phyloP scores from a whole-genome alignment of 129 eudicot species.

The Kitagawia praeruptora region DNA sequence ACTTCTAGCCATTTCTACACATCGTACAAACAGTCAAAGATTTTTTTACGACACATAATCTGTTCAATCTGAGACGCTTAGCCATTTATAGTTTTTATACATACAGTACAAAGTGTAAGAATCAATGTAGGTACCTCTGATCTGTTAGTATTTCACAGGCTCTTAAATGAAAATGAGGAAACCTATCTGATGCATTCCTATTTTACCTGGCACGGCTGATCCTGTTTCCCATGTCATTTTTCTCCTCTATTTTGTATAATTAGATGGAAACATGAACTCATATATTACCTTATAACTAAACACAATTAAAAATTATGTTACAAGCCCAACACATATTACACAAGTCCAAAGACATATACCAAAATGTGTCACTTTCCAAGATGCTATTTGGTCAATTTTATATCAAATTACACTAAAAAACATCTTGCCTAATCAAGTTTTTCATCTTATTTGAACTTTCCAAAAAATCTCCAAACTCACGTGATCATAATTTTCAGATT shows the following conservation, averaged over 20 bases:
- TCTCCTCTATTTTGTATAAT: no score
- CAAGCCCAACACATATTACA: no score
- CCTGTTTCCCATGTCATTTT: background rate
- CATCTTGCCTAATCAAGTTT: no score
- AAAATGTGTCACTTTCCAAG: no score
- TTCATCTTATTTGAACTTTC: no score
- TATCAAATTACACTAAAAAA: no score
- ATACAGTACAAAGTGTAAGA: background rate
- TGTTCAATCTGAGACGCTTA: background rate
- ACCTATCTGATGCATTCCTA: background rate
- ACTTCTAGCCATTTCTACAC: background rate
- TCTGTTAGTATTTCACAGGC: background rate
- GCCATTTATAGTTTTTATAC: background rate
- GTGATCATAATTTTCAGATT: background rate
- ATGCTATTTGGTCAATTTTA: no score
- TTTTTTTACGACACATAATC: background rate
- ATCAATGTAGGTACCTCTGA: constrained; percentile 4
- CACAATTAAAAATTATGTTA: no score
- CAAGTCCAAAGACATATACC: no score
- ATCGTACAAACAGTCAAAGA: background rate
- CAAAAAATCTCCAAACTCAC: background rate
- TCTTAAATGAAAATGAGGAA: background rate
- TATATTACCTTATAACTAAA: no score
- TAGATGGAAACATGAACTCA: no score
- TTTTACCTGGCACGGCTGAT: background rate